These are phyloP conservation scores for Xylaria sp. DNA, from an alignment of 2,329 filamentous ascomycete species.

Conservation along the genomic window DNA sequence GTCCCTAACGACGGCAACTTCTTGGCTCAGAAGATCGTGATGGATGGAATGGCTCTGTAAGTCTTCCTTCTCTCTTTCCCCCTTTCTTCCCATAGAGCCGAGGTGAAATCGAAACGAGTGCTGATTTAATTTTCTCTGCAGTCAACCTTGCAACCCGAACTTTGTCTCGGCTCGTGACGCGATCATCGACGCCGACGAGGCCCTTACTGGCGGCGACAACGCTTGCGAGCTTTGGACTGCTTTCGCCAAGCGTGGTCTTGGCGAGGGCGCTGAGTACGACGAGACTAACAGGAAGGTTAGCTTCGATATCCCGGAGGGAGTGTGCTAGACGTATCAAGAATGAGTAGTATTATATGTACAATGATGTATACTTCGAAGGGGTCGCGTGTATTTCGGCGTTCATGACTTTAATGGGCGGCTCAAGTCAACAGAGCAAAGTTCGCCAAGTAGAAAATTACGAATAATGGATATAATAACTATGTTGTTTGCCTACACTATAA, in stretches of 20 bases:
- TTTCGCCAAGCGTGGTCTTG: constrained; percentile 63
- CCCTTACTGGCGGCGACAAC: constrained; percentile 59
- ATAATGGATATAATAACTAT: not conserved
- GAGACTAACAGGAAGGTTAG: constrained; percentile 41
- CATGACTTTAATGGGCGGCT: not conserved
- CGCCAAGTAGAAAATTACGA: not conserved
- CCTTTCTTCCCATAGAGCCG: not conserved
- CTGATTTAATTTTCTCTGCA: constrained; percentile 21
- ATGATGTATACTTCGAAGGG: not conserved
- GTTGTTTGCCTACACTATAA: not conserved
- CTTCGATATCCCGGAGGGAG: constrained; percentile 46
- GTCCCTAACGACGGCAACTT: constrained; percentile 61
- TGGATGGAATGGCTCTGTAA: constrained; percentile 60
- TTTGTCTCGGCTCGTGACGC: constrained; percentile 61
- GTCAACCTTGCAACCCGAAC: constrained; percentile 62
- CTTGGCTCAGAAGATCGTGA: constrained; percentile 59
- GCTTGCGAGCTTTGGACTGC: constrained; percentile 60
- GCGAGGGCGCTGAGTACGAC: constrained; percentile 48
- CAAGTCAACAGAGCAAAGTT: not conserved
- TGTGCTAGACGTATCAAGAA: constrained; percentile 42
- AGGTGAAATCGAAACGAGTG: not conserved
- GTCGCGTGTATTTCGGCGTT: not conserved
- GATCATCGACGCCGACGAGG: constrained; percentile 61
- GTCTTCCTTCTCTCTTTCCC: not conserved
- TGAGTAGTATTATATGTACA: not conserved